Evolutionary conservation across 2,329 filamentous ascomycete species (phyloP), one percentile per base, ranked within the genome.

Genomic region (Tympanopsis confertula): DNA sequence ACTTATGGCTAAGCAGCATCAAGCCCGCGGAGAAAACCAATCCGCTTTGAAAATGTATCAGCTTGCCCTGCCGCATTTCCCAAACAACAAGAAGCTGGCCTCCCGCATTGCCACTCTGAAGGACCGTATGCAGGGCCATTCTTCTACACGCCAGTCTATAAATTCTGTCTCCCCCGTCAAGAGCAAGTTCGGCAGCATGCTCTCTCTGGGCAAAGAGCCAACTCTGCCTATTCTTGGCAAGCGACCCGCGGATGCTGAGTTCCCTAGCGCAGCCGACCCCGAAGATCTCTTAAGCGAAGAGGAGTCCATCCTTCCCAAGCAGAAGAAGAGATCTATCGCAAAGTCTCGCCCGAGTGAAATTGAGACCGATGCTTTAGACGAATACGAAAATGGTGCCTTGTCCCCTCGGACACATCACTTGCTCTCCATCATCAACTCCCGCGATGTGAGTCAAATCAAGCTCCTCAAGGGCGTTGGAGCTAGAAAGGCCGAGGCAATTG

Each of bases 1-100:
- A 22, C 68, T 95, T n/a, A 86, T 91, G 69, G 89, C 86, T 1
- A 84, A 91, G 46, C 87, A 95, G 54, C 84, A 93, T 51, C 87
- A 88, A 52, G 85, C 86, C 38, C 71, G 77, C 3, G 86, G 86
- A 2, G 85, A 95, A 47, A 78, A 93, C 37, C 66, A 65, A 3
- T 83, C 75, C 22, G 86, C 88, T 0, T 61, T 96, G 42, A 78
- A 76, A 47, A 89, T 91, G 76, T 95, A 94, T 52, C 81, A 89
- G 54, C 66, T 85, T 45, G 89, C 89, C 0, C 61, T 86, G 38
- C 82, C 85, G 0, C 91, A 77, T 58, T 96, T 96, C 49, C 88
- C 88, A 0, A 79, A 78, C 1, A 91, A 95, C 53, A 70, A 77
- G 36, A 94, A 89, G 59, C 66, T 87, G 20, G 48, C 79, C 20